These are phyloP conservation scores for Sugiyamaella novakii DNA, from an alignment of 1,139 yeast species.

Conservation along the genomic window DNA sequence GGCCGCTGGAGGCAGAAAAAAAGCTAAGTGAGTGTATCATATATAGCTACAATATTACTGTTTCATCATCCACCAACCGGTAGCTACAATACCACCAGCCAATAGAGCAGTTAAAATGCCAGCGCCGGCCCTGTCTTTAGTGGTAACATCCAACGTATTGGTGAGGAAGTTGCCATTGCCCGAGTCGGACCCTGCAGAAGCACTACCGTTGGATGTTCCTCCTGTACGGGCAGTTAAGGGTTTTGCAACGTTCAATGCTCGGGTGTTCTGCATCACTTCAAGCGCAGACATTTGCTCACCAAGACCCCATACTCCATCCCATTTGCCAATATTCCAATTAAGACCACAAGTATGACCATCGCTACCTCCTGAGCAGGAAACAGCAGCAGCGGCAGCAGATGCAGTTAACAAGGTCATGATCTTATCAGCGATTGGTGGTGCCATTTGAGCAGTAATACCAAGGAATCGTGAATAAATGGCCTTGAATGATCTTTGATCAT, in stretches of 20 bases:
- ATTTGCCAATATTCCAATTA: constrained; percentile 70
- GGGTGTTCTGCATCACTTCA: constrained; percentile 69
- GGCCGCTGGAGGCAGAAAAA: constrained; percentile 6
- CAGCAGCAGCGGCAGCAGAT: constrained; percentile 79
- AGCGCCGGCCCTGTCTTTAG: constrained; percentile 84
- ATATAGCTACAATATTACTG: constrained; percentile 4
- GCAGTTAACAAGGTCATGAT: constrained; percentile 57
- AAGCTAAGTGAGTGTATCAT: neutral
- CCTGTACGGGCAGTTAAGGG: constrained; percentile 52
- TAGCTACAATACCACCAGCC: constrained; percentile 63
- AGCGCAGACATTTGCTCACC: constrained; percentile 93
- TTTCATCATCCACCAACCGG: constrained; percentile 70
- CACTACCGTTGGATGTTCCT: constrained; percentile 49
- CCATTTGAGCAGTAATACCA: constrained; percentile 71
- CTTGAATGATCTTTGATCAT: constrained; percentile 88
- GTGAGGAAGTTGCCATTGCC: constrained; percentile 27
- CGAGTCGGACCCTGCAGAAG: constrained; percentile 40
- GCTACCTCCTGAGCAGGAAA: constrained; percentile 79
- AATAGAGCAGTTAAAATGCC: constrained; percentile 79
- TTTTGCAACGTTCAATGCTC: constrained; percentile 60
- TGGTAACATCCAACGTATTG: constrained; percentile 35
- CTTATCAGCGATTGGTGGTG: constrained; percentile 59
- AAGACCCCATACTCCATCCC: constrained; percentile 83
- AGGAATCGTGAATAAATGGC: constrained; percentile 78
- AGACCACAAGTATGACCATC: constrained; percentile 92